Percentiles rank a stretch among this genome's conserved stretches.
Conservation (phyloP, 164 flowering plant species). For the Stephania yunnanensis region DNA sequence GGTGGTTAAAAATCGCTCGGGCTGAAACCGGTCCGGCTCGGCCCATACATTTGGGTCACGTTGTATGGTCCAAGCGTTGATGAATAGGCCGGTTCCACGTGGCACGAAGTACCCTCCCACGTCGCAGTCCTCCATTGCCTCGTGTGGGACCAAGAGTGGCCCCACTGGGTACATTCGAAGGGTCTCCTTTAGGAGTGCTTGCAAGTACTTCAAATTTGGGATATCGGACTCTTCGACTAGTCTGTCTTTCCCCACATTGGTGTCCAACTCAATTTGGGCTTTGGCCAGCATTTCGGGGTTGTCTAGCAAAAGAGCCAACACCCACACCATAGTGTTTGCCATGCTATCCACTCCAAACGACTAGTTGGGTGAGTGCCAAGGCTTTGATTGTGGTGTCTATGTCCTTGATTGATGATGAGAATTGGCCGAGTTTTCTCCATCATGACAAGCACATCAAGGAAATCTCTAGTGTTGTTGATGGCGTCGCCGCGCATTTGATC, state of each 20-base stretch:
- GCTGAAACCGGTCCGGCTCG: background rate
- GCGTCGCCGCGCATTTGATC: background rate
- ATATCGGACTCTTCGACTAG: background rate
- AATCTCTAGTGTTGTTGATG: background rate
- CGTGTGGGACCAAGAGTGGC: background rate
- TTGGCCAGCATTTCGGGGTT: background rate
- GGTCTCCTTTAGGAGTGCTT: background rate
- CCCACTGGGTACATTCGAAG: background rate
- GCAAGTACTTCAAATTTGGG: background rate
- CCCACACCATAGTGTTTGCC: background rate
- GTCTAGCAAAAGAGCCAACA: background rate
- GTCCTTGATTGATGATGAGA: background rate
- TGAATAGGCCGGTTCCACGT: background rate
- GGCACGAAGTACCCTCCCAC: background rate
- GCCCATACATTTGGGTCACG: conserved; percentile 4
- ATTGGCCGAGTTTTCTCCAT: background rate
- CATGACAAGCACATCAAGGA: background rate
- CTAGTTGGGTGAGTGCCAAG: background rate
- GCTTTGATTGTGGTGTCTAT: background rate
- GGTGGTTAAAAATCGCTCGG: conserved; percentile 3
- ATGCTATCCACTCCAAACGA: background rate
- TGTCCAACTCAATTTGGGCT: background rate
- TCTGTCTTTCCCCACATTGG: background rate
- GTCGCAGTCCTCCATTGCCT: background rate
- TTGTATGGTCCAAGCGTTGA: conserved; percentile 3